Evolutionary conservation across 108 stramenopile species (phyloP).

Genomic region (Pelagomonas calceolata): DNA sequence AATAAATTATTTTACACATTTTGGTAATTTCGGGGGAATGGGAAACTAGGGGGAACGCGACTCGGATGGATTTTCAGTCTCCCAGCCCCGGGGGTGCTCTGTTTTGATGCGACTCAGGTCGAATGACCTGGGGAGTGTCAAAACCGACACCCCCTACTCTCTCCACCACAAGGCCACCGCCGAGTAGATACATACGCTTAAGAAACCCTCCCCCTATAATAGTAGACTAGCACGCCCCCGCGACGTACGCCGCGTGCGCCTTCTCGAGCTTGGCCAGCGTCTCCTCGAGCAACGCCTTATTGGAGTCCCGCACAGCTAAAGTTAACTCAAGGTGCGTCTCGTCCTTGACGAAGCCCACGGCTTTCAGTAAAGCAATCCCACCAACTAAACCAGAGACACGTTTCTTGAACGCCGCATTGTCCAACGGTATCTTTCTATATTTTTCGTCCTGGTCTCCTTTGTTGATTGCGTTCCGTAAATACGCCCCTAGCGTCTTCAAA

Average conservation of each 20-base stretch:
- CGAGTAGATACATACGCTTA: no score
- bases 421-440: constrained; percentile 35
- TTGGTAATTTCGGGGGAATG: no score
- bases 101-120: no score
- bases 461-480: constrained; percentile 28
- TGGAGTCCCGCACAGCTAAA: background rate
- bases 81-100: no score
- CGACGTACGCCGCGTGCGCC: background rate
- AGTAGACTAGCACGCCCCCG: background rate
- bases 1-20: no score
- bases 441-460: constrained; percentile 32
- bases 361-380: constrained; percentile 14
- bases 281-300: background rate
- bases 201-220: no score
- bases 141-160: no score
- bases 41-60: no score
- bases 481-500: constrained; percentile 28
- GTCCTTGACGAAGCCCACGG: constrained; percentile 22
- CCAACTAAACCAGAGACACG: constrained; percentile 26
- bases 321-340: constrained; percentile 11
- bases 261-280: background rate
- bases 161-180: no score
- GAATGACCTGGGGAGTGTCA: no score
- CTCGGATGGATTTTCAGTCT: no score
- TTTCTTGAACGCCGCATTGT: constrained; percentile 39